Conservation (phyloP, 805 yeast genomes). For the Saturnispora galanensis region DNA sequence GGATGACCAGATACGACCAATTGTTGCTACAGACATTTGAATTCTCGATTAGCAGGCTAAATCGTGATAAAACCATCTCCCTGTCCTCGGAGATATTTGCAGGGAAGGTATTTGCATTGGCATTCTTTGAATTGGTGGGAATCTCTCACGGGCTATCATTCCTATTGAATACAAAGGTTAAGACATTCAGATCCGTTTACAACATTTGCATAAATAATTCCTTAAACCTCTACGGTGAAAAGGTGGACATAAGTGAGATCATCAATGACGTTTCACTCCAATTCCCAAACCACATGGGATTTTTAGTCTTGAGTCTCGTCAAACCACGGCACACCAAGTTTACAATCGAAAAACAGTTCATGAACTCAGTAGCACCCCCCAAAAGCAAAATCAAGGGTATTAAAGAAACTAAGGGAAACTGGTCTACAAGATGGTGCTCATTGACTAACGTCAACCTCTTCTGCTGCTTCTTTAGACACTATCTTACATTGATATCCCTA, state of each 20-base stretch:
- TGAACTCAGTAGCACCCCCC: constrained; percentile 33
- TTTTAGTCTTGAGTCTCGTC: constrained; percentile 16
- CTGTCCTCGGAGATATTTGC: constrained; percentile 53
- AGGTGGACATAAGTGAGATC: constrained; percentile 1
- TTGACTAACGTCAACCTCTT: constrained; percentile 46
- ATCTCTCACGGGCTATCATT: constrained; percentile 50
- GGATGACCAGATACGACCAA: constrained; percentile 21
- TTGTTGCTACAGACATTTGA: constrained; percentile 44
- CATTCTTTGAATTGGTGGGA: constrained; percentile 44
- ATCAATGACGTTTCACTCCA: constrained; percentile 10
- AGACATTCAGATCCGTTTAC: constrained; percentile 27
- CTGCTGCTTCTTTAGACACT: constrained; percentile 53
- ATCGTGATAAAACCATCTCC: constrained; percentile 37
- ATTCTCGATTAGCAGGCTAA: constrained; percentile 38
- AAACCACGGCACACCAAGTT: constrained; percentile 20
- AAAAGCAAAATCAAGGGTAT: constrained; percentile 33
- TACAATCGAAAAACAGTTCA: constrained; percentile 22
- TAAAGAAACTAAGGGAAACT: constrained; percentile 46
- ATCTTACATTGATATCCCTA: constrained; percentile 28
- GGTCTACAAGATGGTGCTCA: constrained; percentile 55
- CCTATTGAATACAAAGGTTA: constrained; percentile 44
- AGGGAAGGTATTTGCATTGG: constrained; percentile 62
- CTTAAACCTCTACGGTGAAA: constrained; percentile 5
- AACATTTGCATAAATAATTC: constrained; percentile 15
- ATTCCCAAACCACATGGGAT: constrained; percentile 20